A percentile compares a stretch with the other conserved stretches of the same genome.
Conservation (phyloP, 2,329 filamentous ascomycete genomes). For the Coniella vitis region DNA sequence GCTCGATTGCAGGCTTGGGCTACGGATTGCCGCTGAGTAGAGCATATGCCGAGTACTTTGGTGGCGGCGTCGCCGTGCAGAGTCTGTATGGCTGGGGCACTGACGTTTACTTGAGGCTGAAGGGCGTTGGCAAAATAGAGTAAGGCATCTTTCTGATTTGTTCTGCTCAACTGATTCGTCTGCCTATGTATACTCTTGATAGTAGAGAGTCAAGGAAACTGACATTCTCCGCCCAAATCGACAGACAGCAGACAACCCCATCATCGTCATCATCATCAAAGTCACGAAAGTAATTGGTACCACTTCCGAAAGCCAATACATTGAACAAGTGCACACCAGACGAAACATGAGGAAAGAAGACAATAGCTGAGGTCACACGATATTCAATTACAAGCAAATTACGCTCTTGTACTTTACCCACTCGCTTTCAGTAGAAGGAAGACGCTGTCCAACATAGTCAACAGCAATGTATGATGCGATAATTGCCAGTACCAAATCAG, state of each 20-base stretch:
- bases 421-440: too few relatives aligned
- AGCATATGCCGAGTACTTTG: slow-evolving; percentile 97
- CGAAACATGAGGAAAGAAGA: too few relatives aligned
- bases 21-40: slow-evolving; percentile 87
- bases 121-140: slow-evolving; percentile 53
- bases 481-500: not conserved
- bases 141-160: slow-evolving; percentile 17
- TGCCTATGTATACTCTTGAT: too few relatives aligned
- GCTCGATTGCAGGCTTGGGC: slow-evolving; percentile 85
- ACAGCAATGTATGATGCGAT: not conserved
- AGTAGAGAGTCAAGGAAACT: too few relatives aligned
- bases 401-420: too few relatives aligned
- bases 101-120: slow-evolving; percentile 60
- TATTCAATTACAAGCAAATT: too few relatives aligned
- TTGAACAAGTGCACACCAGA: too few relatives aligned
- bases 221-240: not conserved
- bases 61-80: slow-evolving; percentile 90
- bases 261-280: not conserved
- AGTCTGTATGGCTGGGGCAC: slow-evolving; percentile 89
- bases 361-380: too few relatives aligned
- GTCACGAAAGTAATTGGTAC: too few relatives aligned
- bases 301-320: too few relatives aligned
- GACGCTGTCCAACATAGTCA: too few relatives aligned
- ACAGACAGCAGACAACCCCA: not conserved
- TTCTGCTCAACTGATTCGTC: not conserved